Evolutionary conservation across 2,329 filamentous ascomycete species (phyloP).

Genomic region (Periconia sp.): DNA sequence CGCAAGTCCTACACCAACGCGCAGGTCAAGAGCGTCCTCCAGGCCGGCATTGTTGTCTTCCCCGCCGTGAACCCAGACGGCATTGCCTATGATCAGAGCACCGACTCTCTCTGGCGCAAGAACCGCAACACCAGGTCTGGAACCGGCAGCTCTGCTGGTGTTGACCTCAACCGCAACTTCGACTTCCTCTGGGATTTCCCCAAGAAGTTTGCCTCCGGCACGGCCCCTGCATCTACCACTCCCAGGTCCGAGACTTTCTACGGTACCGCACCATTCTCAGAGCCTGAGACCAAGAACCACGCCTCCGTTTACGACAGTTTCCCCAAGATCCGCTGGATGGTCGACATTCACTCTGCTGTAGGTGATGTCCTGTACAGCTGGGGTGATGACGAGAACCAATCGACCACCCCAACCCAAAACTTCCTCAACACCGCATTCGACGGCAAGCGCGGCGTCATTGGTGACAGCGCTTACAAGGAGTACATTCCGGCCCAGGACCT

Average conservation of each 20-base stretch:
- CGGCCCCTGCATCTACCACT: conserved; percentile 45
- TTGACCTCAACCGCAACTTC: conserved; percentile 46
- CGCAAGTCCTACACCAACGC: conserved; percentile 54
- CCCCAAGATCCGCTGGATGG: conserved; percentile 57
- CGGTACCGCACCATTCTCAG: conserved; percentile 55
- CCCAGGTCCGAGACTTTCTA: conserved; percentile 54
- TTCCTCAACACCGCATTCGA: conserved; percentile 58
- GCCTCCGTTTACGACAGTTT: conserved; percentile 56
- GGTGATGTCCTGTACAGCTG: conserved; percentile 59
- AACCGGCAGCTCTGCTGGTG: conserved; percentile 29
- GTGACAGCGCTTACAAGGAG: conserved; percentile 56
- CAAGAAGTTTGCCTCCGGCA: conserved; percentile 47
- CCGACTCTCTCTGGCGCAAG: conserved; percentile 39
- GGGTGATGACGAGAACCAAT: conserved; percentile 59
- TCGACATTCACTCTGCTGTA: conserved; percentile 60
- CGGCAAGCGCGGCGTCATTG: conserved; percentile 52
- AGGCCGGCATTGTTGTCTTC: conserved; percentile 57
- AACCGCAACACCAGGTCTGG: conserved; percentile 45
- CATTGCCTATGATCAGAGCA: conserved; percentile 38
- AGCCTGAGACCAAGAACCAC: conserved; percentile 59
- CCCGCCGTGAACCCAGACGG: conserved; percentile 41
- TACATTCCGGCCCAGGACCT: conserved; percentile 42
- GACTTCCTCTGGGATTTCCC: conserved; percentile 60
- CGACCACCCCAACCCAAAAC: conserved; percentile 49
- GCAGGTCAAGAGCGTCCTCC: conserved; percentile 55